These are phyloP conservation scores for Blyttiomyces sp. DNA, from an alignment of 371 early-diverging fungal species.

Conservation along the genomic window DNA sequence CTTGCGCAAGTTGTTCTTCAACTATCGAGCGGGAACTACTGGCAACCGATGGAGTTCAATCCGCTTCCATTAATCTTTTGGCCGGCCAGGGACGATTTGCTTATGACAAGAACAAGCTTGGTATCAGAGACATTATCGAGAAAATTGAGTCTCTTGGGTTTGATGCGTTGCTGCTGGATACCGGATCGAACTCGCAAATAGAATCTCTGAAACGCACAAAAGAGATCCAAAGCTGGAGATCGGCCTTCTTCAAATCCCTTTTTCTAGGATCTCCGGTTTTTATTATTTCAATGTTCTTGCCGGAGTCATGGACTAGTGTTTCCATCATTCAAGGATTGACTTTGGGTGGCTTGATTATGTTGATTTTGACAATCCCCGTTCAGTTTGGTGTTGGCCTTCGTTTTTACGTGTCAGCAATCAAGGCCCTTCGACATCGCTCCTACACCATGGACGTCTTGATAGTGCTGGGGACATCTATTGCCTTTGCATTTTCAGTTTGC, in stretches of 20 bases:
- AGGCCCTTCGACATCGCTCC: conserved; percentile 71
- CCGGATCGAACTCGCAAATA: conserved; percentile 67
- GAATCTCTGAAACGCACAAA: conserved; percentile 82
- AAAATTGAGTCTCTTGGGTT: conserved; percentile 82
- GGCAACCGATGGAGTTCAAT: conserved; percentile 61
- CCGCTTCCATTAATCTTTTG: conserved; percentile 73
- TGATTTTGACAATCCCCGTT: conserved; percentile 78
- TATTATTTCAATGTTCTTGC: conserved; percentile 80
- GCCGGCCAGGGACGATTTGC: conserved; percentile 69
- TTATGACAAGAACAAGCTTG: conserved; percentile 59
- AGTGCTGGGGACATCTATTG: conserved; percentile 77
- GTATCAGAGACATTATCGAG: conserved; percentile 76
- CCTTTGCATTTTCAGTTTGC: conserved; percentile 73
- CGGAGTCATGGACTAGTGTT: conserved; percentile 44
- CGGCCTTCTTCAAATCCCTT: conserved; percentile 58
- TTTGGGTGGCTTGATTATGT: conserved; percentile 60
- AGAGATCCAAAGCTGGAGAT: conserved; percentile 82
- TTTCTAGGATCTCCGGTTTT: conserved; percentile 79
- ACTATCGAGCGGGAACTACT: conserved; percentile 71
- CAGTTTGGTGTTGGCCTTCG: conserved; percentile 83
- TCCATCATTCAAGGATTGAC: conserved; percentile 54
- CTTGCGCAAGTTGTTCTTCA: conserved; percentile 76
- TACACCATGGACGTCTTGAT: conserved; percentile 97
- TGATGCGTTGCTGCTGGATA: conserved; percentile 70
- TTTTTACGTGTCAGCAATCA: conserved; percentile 76